Evolutionary conservation across 495 filamentous ascomycete species (phyloP).

Genomic region (Hypoxylon lienhwacheense): DNA sequence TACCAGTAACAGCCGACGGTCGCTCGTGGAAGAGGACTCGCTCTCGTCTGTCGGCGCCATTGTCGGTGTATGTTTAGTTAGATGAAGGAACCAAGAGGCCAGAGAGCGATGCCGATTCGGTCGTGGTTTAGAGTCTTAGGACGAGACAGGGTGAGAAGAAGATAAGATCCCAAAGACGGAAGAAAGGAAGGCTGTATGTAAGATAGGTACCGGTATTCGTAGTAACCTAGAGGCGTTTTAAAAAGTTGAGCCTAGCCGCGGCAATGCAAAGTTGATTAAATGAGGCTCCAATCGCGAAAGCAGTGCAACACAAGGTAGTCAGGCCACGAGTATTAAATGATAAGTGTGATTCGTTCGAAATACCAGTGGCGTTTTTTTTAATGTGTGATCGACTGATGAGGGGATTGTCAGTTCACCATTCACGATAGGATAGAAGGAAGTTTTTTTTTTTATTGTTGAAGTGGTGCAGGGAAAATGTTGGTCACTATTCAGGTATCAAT

Average conservation of each 20-base stretch:
- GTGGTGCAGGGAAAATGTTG: too few species aligned
- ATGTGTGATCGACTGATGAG: conserved; percentile 23
- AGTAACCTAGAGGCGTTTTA: too few species aligned
- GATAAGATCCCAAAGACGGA: not conserved
- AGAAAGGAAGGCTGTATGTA: conserved; percentile 1
- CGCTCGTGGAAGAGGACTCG: conserved; percentile 29
- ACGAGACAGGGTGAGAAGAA: not conserved
- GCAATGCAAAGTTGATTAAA: conserved; percentile 10
- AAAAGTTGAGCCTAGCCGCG: conserved; percentile 18
- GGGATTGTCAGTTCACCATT: conserved; percentile 11
- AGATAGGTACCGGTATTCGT: not conserved
- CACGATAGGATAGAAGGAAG: conserved; percentile 2
- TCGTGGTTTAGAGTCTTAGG: not conserved
- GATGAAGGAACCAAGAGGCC: not conserved
- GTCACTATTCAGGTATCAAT: too few species aligned
- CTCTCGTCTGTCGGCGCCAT: conserved; percentile 33
- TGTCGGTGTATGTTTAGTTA: not conserved
- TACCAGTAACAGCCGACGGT: conserved; percentile 71
- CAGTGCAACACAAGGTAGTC: conserved; percentile 11
- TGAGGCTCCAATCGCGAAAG: not conserved
- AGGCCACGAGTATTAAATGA: conserved; percentile 10
- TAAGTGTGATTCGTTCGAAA: conserved; percentile 26
- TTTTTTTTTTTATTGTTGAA: too few species aligned
- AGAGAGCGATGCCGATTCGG: not conserved
- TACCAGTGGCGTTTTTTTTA: conserved; percentile 13